A percentile compares a stretch with the other conserved stretches of the same genome.
Conservation (phyloP, 257 asterid genomes). For the Penstemon eatonii region DNA sequence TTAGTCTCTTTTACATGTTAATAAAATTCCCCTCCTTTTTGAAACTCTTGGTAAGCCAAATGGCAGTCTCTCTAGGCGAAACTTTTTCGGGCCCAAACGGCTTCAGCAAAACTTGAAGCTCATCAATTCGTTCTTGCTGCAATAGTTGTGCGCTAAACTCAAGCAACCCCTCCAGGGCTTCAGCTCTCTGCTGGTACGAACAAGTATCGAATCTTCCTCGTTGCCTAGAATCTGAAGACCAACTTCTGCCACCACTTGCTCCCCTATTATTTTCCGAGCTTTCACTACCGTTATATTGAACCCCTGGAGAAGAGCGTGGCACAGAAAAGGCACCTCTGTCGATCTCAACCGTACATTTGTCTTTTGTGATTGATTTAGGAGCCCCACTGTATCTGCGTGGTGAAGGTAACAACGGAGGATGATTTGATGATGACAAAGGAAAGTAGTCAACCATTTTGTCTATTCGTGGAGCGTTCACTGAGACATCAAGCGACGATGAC, state of each 20-base stretch:
- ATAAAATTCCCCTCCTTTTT: slow-evolving; percentile 46
- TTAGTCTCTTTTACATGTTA: not conserved
- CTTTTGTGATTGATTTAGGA: slow-evolving; percentile 59
- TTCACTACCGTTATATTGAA: slow-evolving; percentile 54
- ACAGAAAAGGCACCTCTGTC: slow-evolving; percentile 38
- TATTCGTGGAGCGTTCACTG: slow-evolving; percentile 89
- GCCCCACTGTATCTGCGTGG: slow-evolving; percentile 39
- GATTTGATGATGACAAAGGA: slow-evolving; percentile 55
- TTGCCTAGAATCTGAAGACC: slow-evolving; percentile 68
- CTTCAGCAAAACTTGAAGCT: slow-evolving; percentile 79
- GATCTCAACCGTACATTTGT: slow-evolving; percentile 73
- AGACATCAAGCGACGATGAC: slow-evolving; percentile 7
- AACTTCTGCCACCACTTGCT: slow-evolving; percentile 54
- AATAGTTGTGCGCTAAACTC: slow-evolving; percentile 89
- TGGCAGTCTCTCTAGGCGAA: slow-evolving; percentile 92
- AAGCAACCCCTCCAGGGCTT: slow-evolving; percentile 90
- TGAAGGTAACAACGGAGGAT: slow-evolving; percentile 23
- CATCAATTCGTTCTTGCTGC: slow-evolving; percentile 85
- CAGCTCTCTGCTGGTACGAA: slow-evolving; percentile 89
- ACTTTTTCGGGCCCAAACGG: slow-evolving; percentile 93
- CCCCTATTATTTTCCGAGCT: slow-evolving; percentile 63
- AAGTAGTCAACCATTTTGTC: slow-evolving; percentile 82
- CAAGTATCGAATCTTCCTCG: slow-evolving; percentile 69
- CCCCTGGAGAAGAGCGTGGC: slow-evolving; percentile 35
- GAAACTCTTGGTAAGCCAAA: slow-evolving; percentile 95